Percentiles rank a stretch among this genome's conserved stretches.
Conservation (phyloP, 352 stramenopile genomes). For the Pythium utonaiense region DNA sequence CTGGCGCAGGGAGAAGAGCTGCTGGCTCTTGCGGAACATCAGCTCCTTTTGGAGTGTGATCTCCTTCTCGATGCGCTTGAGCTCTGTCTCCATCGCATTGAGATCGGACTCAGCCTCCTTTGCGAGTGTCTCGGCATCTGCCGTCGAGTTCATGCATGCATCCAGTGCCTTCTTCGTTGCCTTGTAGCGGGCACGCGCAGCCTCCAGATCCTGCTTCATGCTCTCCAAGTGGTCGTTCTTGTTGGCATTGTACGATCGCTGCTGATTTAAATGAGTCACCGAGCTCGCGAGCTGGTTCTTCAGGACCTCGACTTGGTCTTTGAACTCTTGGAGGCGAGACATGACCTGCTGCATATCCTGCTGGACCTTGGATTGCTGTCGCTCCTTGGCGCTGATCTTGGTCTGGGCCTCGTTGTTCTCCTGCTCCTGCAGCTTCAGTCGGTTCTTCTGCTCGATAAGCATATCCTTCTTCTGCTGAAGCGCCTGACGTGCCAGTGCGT, state of each 20-base stretch:
- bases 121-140: slow-evolving; percentile 77
- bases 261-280: slow-evolving; percentile 81
- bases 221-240: slow-evolving; percentile 69
- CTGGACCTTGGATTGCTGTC: slow-evolving; percentile 63
- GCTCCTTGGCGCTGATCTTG: slow-evolving; percentile 67
- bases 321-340: slow-evolving; percentile 72
- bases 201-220: slow-evolving; percentile 76
- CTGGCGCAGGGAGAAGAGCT: slow-evolving; percentile 84
- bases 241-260: slow-evolving; percentile 75
- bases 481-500: slow-evolving; percentile 57
- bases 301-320: slow-evolving; percentile 90
- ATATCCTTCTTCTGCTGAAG: slow-evolving; percentile 63
- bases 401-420: slow-evolving; percentile 82
- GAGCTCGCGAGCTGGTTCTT: slow-evolving; percentile 89
- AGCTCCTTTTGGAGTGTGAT: slow-evolving; percentile 87
- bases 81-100: slow-evolving; percentile 55
- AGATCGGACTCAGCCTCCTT: slow-evolving; percentile 85
- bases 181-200: slow-evolving; percentile 69
- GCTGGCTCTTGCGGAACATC: slow-evolving; percentile 91
- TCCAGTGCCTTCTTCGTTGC: slow-evolving; percentile 78
- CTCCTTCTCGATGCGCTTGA: slow-evolving; percentile 71
- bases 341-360: slow-evolving; percentile 60
- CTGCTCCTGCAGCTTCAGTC: slow-evolving; percentile 81
- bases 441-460: slow-evolving; percentile 69
- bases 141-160: slow-evolving; percentile 57